phyloP scores from a whole-genome alignment of 2,329 filamentous ascomycete genomes.

The Botrytis squamosa region DNA sequence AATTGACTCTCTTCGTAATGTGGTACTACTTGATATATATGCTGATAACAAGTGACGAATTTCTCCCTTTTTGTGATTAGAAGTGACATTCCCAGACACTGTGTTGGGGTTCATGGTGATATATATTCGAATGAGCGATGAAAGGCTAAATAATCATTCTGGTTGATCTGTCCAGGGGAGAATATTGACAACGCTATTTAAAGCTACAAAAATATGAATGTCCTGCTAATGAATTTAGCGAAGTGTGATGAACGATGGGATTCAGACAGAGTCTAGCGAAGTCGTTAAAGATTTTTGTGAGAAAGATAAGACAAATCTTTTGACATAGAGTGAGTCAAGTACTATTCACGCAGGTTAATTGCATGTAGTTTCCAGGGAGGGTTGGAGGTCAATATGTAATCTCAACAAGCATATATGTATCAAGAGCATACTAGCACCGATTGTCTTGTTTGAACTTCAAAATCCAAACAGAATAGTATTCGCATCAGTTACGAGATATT shows the following conservation, averaged over 20 bases:
- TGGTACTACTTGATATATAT: neutral
- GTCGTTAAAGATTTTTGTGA: neutral
- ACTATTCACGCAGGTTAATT: neutral
- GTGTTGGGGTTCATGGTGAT: rapidly evolving
- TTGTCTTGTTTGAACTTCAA: too few relatives aligned
- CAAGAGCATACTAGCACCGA: neutral
- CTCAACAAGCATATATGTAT: neutral
- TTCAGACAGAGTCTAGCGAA: neutral
- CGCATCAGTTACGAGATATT: neutral
- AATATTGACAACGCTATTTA: neutral
- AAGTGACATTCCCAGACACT: neutral
- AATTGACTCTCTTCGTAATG: neutral
- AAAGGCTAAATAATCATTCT: neutral
- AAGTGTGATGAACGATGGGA: neutral
- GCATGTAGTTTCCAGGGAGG: neutral
- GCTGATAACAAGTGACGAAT: neutral
- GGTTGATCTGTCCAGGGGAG: neutral
- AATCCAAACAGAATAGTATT: neutral
- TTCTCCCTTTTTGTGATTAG: neutral
- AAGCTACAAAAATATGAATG: neutral
- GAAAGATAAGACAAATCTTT: neutral
- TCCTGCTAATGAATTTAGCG: neutral
- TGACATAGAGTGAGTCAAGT: neutral
- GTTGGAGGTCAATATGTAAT: neutral
- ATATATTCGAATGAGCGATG: neutral